Evolutionary conservation across 768 basidiomycete species (phyloP).

Genomic region (Ramaria sp.): DNA sequence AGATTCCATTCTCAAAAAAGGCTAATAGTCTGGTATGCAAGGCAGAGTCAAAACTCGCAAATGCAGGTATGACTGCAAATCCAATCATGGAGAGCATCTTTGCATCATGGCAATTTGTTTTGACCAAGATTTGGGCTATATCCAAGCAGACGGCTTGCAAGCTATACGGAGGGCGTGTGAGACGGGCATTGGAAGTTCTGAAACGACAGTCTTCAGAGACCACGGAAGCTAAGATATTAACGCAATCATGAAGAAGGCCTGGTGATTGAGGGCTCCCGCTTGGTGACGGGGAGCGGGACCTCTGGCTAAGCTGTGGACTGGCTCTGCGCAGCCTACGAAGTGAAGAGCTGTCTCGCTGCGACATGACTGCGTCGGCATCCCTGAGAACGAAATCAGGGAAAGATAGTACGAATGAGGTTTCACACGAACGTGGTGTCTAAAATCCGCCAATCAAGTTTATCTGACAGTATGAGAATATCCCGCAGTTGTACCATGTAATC

Average conservation of each 20-base stretch:
- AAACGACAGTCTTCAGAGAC: constrained; percentile 66
- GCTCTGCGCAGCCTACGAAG: constrained; percentile 26
- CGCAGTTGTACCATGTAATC: constrained; percentile 53
- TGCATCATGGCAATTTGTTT: constrained; percentile 41
- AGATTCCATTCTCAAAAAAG: constrained; percentile 56
- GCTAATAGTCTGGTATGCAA: constrained; percentile 54
- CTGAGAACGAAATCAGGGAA: neutral
- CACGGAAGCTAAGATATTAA: constrained; percentile 51
- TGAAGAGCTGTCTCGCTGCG: constrained; percentile 8
- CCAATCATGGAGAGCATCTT: constrained; percentile 48
- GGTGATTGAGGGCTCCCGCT: constrained; percentile 28
- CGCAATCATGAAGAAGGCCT: constrained; percentile 48
- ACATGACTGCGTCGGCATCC: constrained; percentile 8
- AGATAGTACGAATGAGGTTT: neutral
- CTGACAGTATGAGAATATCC: constrained; percentile 46
- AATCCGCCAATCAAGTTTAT: constrained; percentile 49
- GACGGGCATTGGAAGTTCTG: constrained; percentile 45
- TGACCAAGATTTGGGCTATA: constrained; percentile 56
- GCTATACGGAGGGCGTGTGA: constrained; percentile 59
- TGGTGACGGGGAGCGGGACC: constrained; percentile 45
- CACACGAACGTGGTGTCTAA: constrained; percentile 41
- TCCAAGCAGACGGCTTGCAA: constrained; percentile 66
- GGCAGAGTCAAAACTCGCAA: constrained; percentile 51
- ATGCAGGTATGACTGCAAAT: constrained; percentile 63
- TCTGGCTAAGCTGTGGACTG: constrained; percentile 31